Conservation (phyloP, 1,139 yeast species). For the Yamadazyma buinensis region DNA sequence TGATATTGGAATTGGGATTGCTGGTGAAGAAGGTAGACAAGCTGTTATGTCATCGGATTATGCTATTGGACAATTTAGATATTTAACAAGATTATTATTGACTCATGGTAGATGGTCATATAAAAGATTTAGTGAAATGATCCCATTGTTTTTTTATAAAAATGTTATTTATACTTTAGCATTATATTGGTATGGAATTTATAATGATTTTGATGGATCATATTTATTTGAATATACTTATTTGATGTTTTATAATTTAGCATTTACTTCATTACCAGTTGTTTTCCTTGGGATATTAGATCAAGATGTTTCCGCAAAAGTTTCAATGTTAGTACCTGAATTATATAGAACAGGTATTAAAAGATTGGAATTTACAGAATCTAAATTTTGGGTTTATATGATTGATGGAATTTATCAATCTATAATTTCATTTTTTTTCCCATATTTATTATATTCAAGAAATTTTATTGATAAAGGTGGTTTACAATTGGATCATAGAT, state of each 20-base stretch:
- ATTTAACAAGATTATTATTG: constrained; percentile 66
- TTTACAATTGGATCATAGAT: constrained; percentile 72
- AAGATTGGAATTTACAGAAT: constrained; percentile 75
- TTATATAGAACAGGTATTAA: constrained; percentile 81
- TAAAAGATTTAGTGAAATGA: constrained; percentile 87
- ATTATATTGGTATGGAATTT: constrained; percentile 90
- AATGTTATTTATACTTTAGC: constrained; percentile 86
- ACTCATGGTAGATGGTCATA: constrained; percentile 98
- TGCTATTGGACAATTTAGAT: constrained; percentile 94
- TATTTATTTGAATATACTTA: constrained; percentile 90
- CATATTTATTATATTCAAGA: constrained; percentile 60
- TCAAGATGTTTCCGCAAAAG: constrained; percentile 84
- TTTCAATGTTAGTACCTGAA: constrained; percentile 86
- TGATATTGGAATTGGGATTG: constrained; percentile 96
- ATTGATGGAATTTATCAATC: constrained; percentile 88
- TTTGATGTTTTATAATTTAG: constrained; percentile 88
- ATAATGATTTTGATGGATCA: constrained; percentile 82
- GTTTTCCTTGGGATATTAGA: constrained; percentile 87
- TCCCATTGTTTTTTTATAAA: constrained; percentile 89
- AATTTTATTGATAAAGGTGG: constrained; percentile 64
- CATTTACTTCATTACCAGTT: constrained; percentile 91
- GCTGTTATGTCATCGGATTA: constrained; percentile 98
- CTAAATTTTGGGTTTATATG: constrained; percentile 82
- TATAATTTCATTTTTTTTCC: constrained; percentile 79
- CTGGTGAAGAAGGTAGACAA: constrained; percentile 98